A percentile compares a stretch with the other conserved stretches of the same genome.
These are phyloP conservation scores for Cucumis melo DNA, from an alignment of 306 rosid species.

Conservation along the genomic window DNA sequence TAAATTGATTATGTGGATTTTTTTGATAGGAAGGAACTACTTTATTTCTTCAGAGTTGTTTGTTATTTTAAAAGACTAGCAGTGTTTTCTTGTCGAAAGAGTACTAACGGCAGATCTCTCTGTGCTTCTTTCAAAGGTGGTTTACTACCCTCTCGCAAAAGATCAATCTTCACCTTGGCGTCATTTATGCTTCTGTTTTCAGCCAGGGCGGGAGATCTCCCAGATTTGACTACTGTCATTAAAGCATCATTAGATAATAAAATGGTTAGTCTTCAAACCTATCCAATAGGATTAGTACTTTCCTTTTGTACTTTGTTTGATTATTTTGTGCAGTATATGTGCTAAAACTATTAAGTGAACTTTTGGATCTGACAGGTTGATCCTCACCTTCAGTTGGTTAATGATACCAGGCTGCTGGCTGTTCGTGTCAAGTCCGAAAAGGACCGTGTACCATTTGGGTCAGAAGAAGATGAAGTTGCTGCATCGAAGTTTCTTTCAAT, in stretches of 20 bases:
- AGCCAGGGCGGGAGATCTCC: constrained; percentile 55
- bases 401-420: constrained; percentile 52
- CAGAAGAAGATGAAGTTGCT: constrained; percentile 51
- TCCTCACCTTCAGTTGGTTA: constrained; percentile 69
- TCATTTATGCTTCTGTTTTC: constrained; percentile 72
- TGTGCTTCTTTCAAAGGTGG: constrained; percentile 41
- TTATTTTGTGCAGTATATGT: background rate
- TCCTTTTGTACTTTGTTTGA: background rate
- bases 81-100: constrained; percentile 3
- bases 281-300: constrained; percentile 9
- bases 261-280: constrained; percentile 30
- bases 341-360: constrained; percentile 9
- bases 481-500: constrained; percentile 43
- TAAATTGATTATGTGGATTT: background rate
- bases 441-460: constrained; percentile 36
- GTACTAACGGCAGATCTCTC: background rate
- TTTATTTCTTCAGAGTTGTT: background rate
- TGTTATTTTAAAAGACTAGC: background rate
- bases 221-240: constrained; percentile 50
- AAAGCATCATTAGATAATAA: constrained; percentile 38
- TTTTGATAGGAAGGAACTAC: background rate
- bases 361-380: constrained; percentile 47
- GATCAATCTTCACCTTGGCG: constrained; percentile 79
- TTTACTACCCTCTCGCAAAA: constrained; percentile 66
- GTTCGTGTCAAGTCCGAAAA: constrained; percentile 26